phyloP scores from a whole-genome alignment of 2,329 filamentous ascomycete genomes.

The Neoarthrinium moseri region DNA sequence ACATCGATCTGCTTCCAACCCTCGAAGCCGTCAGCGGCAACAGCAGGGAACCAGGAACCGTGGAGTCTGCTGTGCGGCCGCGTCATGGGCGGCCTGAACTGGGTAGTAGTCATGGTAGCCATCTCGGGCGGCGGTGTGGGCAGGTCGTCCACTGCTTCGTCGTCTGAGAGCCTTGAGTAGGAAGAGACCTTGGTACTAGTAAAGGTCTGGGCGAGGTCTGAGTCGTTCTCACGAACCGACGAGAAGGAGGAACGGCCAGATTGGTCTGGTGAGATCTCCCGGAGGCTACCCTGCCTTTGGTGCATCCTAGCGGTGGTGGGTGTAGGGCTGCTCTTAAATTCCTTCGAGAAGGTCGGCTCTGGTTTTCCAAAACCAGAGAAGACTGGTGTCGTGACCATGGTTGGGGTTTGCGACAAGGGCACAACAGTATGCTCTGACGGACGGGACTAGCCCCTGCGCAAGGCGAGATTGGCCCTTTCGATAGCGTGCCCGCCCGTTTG shows the following conservation, averaged over 20 bases:
- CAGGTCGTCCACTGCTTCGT: slow-evolving; percentile 52
- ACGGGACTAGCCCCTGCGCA: slow-evolving; percentile 9
- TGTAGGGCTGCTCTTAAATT: slow-evolving; percentile 19
- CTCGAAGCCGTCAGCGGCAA: slow-evolving; percentile 51
- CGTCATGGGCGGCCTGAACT: slow-evolving; percentile 52
- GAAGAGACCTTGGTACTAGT: slow-evolving; percentile 62
- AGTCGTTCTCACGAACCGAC: slow-evolving; percentile 60
- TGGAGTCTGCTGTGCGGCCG: slow-evolving; percentile 56
- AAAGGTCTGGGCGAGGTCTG: slow-evolving; percentile 60
- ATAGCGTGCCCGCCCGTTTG: slow-evolving; percentile 20
- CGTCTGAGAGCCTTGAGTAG: slow-evolving; percentile 44
- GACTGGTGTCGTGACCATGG: slow-evolving; percentile 20
- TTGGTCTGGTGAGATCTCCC: slow-evolving; percentile 30
- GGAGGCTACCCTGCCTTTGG: slow-evolving; percentile 18
- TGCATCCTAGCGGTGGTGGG: slow-evolving; percentile 25
- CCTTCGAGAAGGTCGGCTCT: slow-evolving; percentile 13
- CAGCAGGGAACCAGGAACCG: slow-evolving; percentile 54
- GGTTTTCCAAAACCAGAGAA: slow-evolving; percentile 16
- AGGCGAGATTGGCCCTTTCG: slow-evolving; percentile 22
- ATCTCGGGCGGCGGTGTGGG: slow-evolving; percentile 39
- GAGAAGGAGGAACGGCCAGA: slow-evolving; percentile 57
- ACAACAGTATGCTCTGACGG: not conserved
- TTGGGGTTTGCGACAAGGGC: slow-evolving; percentile 10
- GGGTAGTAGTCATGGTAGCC: slow-evolving; percentile 40
- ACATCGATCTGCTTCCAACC: slow-evolving; percentile 64